These are phyloP conservation scores for Exophiala spinifera DNA, from an alignment of 2,329 filamentous ascomycete species.

Conservation along the genomic window DNA sequence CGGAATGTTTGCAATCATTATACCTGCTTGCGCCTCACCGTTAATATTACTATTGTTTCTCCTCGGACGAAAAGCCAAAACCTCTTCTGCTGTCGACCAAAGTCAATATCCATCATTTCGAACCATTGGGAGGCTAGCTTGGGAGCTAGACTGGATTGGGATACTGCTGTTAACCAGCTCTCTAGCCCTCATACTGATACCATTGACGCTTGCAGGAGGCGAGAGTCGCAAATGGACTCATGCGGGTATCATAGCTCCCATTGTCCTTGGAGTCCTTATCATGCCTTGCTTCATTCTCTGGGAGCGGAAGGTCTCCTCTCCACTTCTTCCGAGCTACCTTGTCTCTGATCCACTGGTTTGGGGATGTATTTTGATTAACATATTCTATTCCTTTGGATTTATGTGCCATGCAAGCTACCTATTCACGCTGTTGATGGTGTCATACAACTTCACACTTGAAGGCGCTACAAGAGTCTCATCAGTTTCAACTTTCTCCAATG, in stretches of 20 bases:
- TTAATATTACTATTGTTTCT: conserved; percentile 37
- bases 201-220: conserved; percentile 57
- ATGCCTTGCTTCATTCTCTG: conserved; percentile 53
- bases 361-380: conserved; percentile 59
- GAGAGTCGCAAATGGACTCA: conserved; percentile 49
- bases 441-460: conserved; percentile 57
- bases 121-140: conserved; percentile 44
- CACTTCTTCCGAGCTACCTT: conserved; percentile 58
- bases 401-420: conserved; percentile 63
- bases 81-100: conserved; percentile 37
- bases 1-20: conserved; percentile 62
- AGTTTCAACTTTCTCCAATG: conserved; percentile 58
- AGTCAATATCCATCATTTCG: too few relatives aligned
- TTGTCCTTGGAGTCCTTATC: conserved; percentile 50
- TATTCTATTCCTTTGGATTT: conserved; percentile 59
- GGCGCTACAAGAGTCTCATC: conserved; percentile 60
- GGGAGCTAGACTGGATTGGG: conserved; percentile 55
- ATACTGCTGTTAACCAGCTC: conserved; percentile 52
- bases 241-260: conserved; percentile 50
- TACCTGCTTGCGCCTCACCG: conserved; percentile 35
- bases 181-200: conserved; percentile 54
- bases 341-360: conserved; percentile 64
- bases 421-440: conserved; percentile 60
- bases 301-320: conserved; percentile 51
- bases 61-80: conserved; percentile 37